A percentile compares a stretch with the other conserved stretches of the same genome.
Evolutionary conservation across 805 yeast genomes (phyloP).

Genomic region (Citeromyces matritensis): DNA sequence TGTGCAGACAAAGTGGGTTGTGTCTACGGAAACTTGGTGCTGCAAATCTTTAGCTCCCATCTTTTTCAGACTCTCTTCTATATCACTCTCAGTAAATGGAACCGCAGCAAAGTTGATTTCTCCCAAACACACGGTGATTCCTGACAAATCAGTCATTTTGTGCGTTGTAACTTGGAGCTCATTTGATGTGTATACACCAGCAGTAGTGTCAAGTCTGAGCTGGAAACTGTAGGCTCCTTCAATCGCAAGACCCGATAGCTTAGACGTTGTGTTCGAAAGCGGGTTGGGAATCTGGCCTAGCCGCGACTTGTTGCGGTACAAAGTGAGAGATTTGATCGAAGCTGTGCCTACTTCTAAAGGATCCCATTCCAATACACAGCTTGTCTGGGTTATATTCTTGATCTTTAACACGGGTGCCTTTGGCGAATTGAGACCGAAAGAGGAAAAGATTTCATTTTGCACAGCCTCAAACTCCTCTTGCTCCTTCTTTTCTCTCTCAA

Average conservation of each 20-base stretch:
- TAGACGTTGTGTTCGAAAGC: conserved; percentile 60
- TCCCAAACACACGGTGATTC: conserved; percentile 85
- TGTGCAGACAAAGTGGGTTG: conserved; percentile 86
- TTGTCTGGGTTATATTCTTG: conserved; percentile 81
- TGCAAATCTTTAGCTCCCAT: conserved; percentile 81
- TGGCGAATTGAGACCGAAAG: conserved; percentile 67
- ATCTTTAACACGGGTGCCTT: conserved; percentile 50
- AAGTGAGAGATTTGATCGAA: conserved; percentile 54
- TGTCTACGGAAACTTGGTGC: conserved; percentile 63
- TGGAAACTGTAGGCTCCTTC: conserved; percentile 73
- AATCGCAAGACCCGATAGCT: conserved; percentile 81
- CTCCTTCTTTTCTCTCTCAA: conserved; percentile 48
- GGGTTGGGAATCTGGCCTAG: conserved; percentile 81
- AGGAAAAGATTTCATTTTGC: conserved; percentile 58
- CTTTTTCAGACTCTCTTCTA: conserved; percentile 42
- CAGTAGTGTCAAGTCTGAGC: conserved; percentile 71
- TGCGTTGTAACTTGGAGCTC: conserved; percentile 64
- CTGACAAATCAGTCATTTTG: conserved; percentile 90
- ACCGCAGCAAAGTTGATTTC: conserved; percentile 46
- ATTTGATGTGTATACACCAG: conserved; percentile 72
- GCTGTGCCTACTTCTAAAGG: conserved; percentile 74
- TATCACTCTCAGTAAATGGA: conserved; percentile 32
- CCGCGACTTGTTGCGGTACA: conserved; percentile 62
- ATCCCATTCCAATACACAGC: conserved; percentile 93
- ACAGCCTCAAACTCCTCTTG: conserved; percentile 38